Conservation (phyloP, 768 basidiomycete genomes). For the Artomyces pyxidatus region DNA sequence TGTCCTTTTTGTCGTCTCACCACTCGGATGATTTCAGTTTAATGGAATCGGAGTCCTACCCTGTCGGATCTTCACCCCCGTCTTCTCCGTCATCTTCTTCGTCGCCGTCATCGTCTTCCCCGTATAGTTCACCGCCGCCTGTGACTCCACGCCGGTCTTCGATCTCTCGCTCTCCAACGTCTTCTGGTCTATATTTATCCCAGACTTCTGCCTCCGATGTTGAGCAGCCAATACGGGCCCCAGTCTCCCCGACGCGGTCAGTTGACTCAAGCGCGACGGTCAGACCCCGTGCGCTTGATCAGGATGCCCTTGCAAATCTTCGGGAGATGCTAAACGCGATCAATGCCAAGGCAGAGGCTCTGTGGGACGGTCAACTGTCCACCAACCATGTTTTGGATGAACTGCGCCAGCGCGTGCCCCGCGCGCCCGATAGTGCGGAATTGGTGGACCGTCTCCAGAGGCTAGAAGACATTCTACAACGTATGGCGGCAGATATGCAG, state of each 20-base stretch:
- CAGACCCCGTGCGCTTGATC: slow-evolving; percentile 27
- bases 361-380: slow-evolving; percentile 55
- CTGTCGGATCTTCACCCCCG: slow-evolving; percentile 25
- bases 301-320: slow-evolving; percentile 34
- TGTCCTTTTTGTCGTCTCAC: slow-evolving; percentile 49
- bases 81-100: slow-evolving; percentile 30
- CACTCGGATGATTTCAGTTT: slow-evolving; percentile 64
- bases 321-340: slow-evolving; percentile 49
- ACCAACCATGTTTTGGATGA: slow-evolving; percentile 58
- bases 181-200: slow-evolving; percentile 30
- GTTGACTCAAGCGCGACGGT: slow-evolving; percentile 29
- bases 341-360: slow-evolving; percentile 45
- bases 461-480: slow-evolving; percentile 13
- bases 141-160: slow-evolving; percentile 6
- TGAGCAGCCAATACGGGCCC: slow-evolving; percentile 8
- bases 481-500: slow-evolving; percentile 4
- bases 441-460: slow-evolving; percentile 10
- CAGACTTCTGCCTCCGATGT: slow-evolving; percentile 22
- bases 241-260: slow-evolving; percentile 27
- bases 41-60: slow-evolving; percentile 31
- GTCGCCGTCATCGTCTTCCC: slow-evolving; percentile 22
- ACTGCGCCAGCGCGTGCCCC: slow-evolving; percentile 38
- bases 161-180: slow-evolving; percentile 9
- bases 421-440: slow-evolving; percentile 30
- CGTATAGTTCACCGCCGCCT: slow-evolving; percentile 6